phyloP scores from a whole-genome alignment of 805 yeast species.

The Diddensiella santjacobensis region DNA sequence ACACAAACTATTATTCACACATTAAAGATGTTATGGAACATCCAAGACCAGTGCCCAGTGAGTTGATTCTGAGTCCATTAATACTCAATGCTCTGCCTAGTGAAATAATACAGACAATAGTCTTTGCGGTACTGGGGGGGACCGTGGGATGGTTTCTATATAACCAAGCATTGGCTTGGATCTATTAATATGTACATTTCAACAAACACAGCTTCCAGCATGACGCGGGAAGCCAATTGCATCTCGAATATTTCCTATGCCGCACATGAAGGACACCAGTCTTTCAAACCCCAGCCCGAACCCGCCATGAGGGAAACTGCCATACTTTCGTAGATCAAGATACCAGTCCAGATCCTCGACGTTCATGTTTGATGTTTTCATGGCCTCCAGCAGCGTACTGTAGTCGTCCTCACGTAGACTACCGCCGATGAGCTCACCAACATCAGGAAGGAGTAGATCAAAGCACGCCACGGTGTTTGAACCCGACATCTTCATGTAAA shows the following conservation, averaged over 20 bases:
- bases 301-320: slow-evolving; percentile 93
- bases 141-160: slow-evolving; percentile 11
- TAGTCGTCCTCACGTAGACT: slow-evolving; percentile 78
- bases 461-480: slow-evolving; percentile 75
- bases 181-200: slow-evolving; percentile 7
- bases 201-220: slow-evolving; percentile 50
- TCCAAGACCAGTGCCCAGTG: slow-evolving; percentile 17
- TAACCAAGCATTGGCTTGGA: neutral
- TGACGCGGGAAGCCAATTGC: slow-evolving; percentile 84
- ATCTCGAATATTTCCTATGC: slow-evolving; percentile 77
- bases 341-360: slow-evolving; percentile 69
- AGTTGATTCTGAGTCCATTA: slow-evolving; percentile 18
- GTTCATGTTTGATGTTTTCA: slow-evolving; percentile 55
- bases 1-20: slow-evolving; percentile 17
- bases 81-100: slow-evolving; percentile 14
- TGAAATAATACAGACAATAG: slow-evolving; percentile 18
- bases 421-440: slow-evolving; percentile 95
- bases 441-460: slow-evolving; percentile 82
- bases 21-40: slow-evolving; percentile 10
- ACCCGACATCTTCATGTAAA: slow-evolving; percentile 69
- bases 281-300: slow-evolving; percentile 95
- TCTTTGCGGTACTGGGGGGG: slow-evolving; percentile 10
- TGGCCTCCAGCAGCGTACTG: slow-evolving; percentile 44
- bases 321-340: slow-evolving; percentile 64
- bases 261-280: slow-evolving; percentile 66